Evolutionary conservation across 1,284 basidiomycete genomes (phyloP), one percentile per base, ranked within the genome.

Genomic region (Schizophyllum amplum): DNA sequence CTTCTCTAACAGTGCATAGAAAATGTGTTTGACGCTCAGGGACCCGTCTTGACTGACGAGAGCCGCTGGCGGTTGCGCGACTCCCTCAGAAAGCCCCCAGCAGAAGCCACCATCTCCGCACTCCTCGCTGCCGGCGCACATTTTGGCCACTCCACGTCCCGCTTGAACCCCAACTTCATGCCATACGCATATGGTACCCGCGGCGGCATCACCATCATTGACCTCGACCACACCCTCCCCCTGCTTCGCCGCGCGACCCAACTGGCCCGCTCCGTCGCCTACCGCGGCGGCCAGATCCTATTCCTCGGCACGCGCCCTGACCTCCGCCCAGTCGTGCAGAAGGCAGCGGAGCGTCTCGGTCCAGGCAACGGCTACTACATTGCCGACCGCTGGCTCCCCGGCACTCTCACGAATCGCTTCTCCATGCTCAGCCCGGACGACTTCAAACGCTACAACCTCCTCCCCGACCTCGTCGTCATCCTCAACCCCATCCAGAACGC

Each of bases 151-250:
- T 80, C 87, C 24, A 81, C 83, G 53, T 80, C 86, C 1, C 82
- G 91, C 61, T 87, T 96, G 77, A 87, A 92, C 69, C 87, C 91
- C 20, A 86, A 93, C 62, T 95, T 92, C 68, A 80, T 89, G 63
- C 92, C 95, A n/a, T 95, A 93, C 69, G 87, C 96, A 50, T 98
- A 98, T 69, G 97, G 96, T 59, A 85, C 84, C 23, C 90, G 97
- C 55, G 84, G 93, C 33, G 92, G 90, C 15, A 82, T 98, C 60
- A 92, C 92, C 54, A 83, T 98, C 69, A 98, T 99, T 69, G 94
- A 99, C 72, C 80, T 99, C 42, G 94, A 98, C 70, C 88, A 91
- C 63, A 98, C 97, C 0, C 77, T 99, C 1, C 93, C 94, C 4
- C 85, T 95, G 58, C 80, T 99, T 21, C 86, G 94, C 25, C 87